phyloP scores from a whole-genome alignment of 495 filamentous ascomycete species.

The Glarea lozoyensis region DNA sequence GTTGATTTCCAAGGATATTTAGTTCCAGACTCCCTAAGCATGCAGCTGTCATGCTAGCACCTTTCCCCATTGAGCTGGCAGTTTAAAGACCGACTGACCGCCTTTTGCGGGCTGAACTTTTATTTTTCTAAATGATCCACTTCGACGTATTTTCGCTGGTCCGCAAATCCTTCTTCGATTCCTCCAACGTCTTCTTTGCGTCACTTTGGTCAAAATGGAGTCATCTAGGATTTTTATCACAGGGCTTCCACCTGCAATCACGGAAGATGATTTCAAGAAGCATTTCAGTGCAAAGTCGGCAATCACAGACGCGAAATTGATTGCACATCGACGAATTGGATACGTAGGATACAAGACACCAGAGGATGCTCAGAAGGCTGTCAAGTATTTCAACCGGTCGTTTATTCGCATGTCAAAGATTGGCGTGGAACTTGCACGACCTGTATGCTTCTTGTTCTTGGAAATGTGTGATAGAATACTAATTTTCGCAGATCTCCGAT shows the following conservation, averaged over 20 bases:
- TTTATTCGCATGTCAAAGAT: slow-evolving; percentile 98
- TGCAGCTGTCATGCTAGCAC: too few species aligned
- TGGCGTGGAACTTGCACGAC: slow-evolving; percentile 77
- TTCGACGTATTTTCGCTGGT: too few species aligned
- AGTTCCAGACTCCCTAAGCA: too few species aligned
- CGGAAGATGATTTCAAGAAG: slow-evolving; percentile 70
- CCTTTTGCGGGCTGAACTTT: too few species aligned
- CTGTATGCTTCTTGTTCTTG: too few species aligned
- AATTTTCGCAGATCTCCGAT: slow-evolving; percentile 19
- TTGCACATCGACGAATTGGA: slow-evolving; percentile 81
- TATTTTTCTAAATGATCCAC: too few species aligned
- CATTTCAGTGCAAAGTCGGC: slow-evolving; percentile 69
- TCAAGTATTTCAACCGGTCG: slow-evolving; percentile 88
- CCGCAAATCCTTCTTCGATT: not conserved
- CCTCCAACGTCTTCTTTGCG: not conserved
- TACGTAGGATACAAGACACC: slow-evolving; percentile 89
- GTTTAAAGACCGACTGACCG: too few species aligned
- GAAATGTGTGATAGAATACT: too few species aligned
- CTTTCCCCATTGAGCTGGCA: too few species aligned
- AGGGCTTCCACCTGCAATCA: slow-evolving; percentile 65
- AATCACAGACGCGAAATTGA: slow-evolving; percentile 85
- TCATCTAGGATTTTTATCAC: slow-evolving; percentile 90
- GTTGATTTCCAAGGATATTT: too few species aligned
- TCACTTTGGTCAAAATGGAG: slow-evolving; percentile 24
- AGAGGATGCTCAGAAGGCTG: slow-evolving; percentile 69